Evolutionary conservation across 257 asterid genomes (phyloP).

Genomic region (Forsythia suspensa): DNA sequence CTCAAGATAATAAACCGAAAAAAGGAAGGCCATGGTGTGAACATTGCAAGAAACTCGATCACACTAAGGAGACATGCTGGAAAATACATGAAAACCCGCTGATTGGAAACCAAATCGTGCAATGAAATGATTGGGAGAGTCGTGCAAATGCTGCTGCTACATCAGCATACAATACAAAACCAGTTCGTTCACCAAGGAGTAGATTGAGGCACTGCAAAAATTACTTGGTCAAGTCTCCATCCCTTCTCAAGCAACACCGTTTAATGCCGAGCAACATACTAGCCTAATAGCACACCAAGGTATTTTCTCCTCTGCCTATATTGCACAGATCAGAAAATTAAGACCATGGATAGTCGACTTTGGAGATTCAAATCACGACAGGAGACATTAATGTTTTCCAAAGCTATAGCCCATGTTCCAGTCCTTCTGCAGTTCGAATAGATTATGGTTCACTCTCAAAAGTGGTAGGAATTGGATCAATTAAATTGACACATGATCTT

Average conservation of each 20-base stretch:
- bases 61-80: not conserved
- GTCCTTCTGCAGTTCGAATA: not conserved
- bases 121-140: not conserved
- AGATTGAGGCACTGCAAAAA: not conserved
- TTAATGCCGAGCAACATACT: not conserved
- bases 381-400: not conserved
- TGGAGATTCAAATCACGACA: conserved; percentile 1
- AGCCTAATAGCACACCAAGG: conserved; percentile 3
- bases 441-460: not conserved
- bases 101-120: conserved; percentile 7
- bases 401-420: not conserved
- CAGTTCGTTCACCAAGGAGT: not conserved
- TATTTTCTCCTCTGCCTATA: not conserved
- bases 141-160: not conserved
- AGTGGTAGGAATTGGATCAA: not conserved
- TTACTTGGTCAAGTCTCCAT: not conserved
- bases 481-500: too few relatives aligned
- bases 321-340: not conserved
- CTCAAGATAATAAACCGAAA: too few relatives aligned
- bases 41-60: too few relatives aligned
- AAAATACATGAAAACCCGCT: not conserved
- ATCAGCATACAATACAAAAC: not conserved
- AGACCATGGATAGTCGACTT: conserved; percentile 6
- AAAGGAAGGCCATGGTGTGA: too few relatives aligned
- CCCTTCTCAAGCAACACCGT: too few relatives aligned